Evolutionary conservation across 108 stramenopile genomes (phyloP).

Genomic region (Skeletonema potamos): DNA sequence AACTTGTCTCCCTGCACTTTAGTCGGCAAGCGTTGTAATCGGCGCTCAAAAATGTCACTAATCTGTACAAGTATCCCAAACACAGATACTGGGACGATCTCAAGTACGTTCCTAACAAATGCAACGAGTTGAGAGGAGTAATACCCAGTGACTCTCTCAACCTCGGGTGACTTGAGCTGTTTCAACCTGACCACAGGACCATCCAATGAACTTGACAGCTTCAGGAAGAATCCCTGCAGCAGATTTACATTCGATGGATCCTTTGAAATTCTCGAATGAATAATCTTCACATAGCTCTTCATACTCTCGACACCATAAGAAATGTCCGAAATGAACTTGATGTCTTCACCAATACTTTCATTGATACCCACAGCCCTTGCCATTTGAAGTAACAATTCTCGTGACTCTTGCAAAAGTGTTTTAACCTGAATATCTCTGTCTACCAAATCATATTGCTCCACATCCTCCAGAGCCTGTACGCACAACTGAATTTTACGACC

Average conservation of each 20-base stretch:
- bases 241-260: slow-evolving; percentile 55
- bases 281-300: slow-evolving; percentile 48
- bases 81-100: slow-evolving; percentile 58
- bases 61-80: slow-evolving; percentile 58
- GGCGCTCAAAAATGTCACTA: slow-evolving; percentile 34
- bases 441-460: slow-evolving; percentile 62
- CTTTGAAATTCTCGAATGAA: slow-evolving; percentile 50
- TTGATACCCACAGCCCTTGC: slow-evolving; percentile 54
- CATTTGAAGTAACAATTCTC: slow-evolving; percentile 56
- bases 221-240: slow-evolving; percentile 64
- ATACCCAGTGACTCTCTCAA: slow-evolving; percentile 44
- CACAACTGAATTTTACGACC: slow-evolving; percentile 61
- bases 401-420: slow-evolving; percentile 47
- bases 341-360: slow-evolving; percentile 31
- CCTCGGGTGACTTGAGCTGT: slow-evolving; percentile 52
- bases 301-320: slow-evolving; percentile 62
- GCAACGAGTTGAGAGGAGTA: slow-evolving; percentile 61
- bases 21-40: slow-evolving; percentile 36
- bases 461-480: slow-evolving; percentile 59
- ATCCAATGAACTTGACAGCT: slow-evolving; percentile 62
- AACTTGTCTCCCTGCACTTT: slow-evolving; percentile 52
- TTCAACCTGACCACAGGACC: slow-evolving; percentile 56
- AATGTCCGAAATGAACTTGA: slow-evolving; percentile 57
- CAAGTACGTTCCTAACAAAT: slow-evolving; percentile 60
- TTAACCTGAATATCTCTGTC: slow-evolving; percentile 59